Evolutionary conservation across 1,139 yeast genomes (phyloP), one percentile per base, ranked within the genome.

Genomic region (Yamadazyma friedrichii): DNA sequence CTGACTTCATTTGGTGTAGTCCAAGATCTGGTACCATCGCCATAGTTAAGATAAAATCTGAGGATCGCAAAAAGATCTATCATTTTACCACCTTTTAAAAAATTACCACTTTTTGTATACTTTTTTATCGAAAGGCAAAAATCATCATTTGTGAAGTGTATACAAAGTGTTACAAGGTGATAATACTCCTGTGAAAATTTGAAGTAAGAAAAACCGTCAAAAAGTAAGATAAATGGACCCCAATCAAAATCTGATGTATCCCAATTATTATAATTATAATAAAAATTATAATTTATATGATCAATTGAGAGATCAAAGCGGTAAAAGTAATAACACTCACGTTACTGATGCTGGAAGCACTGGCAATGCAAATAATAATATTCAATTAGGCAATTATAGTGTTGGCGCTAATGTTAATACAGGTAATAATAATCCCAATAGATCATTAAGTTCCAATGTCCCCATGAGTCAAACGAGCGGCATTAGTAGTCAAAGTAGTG

Each of bases 231-330:
- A 28, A 34, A 22, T 34, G 36, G 36, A 34, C 10, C 17, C 16
- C 4, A 33, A 15, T 33, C 35, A 31, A 22, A 33, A 31, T 31
- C 35, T 17, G 27, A 22, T 16, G 15, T 33, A 33, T 33, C 22
- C 15, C 25, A 33, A 31, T 28, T 41, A 38, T n/a, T 20, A 33
- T 12, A 4, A 11, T 5, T 20, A 20, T 20, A 31, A 36, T 12
- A 41, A 37, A 20, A 30, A 39, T n/a, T 41, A 33, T 34, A 41
- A 41, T 22, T 4, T 41, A 6, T 41, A 41, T 31, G 43, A 41
- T 26, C 43, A 41, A 20, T 36, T 41, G 26, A 33, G 41, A 31
- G 15, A 20, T n/a, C 35, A 33, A 33, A 28, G 24, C 3, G 15
- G 15, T 20, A 5, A 20, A 20, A 20, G 8, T 20, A 20, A 20